A percentile compares a stretch with the other conserved stretches of the same genome.
These are phyloP conservation scores for Eimeria maxima DNA, from an alignment of 169 alveolate species.

Conservation along the genomic window DNA sequence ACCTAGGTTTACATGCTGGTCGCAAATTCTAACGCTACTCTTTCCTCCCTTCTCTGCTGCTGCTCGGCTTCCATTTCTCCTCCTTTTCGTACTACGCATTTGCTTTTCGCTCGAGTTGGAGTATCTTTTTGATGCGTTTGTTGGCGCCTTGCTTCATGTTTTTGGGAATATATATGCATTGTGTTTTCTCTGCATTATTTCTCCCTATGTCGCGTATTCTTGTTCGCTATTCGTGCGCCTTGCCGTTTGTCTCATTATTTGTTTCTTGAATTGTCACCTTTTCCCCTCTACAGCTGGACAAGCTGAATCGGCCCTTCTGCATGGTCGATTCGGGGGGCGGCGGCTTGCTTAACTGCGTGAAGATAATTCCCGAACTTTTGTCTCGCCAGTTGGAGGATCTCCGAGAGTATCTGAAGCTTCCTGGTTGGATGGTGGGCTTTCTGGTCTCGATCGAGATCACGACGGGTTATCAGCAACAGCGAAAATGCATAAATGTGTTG, in stretches of 20 bases:
- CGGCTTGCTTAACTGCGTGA: conserved; percentile 18
- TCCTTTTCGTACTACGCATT: background rate
- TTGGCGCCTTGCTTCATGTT: too few relatives aligned
- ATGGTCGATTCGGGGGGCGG: background rate
- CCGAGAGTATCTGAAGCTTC: conserved; percentile 53
- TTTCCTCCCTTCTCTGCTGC: background rate
- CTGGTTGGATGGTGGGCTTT: conserved; percentile 72
- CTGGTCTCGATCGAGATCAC: background rate
- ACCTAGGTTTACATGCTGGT: background rate
- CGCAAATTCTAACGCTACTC: background rate
- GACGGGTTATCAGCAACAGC: too few relatives aligned
- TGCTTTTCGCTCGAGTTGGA: background rate
- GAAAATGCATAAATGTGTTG: background rate
- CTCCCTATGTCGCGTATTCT: background rate
- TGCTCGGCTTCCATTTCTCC: background rate
- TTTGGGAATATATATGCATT: too few relatives aligned
- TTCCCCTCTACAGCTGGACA: conserved; percentile 18
- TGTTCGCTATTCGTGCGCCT: too few relatives aligned
- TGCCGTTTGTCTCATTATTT: too few relatives aligned
- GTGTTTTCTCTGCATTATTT: background rate
- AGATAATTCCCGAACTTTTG: conserved; percentile 1
- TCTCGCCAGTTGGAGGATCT: conserved; percentile 65
- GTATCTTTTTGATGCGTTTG: too few relatives aligned
- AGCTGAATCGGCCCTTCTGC: conserved; percentile 66
- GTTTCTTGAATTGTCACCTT: background rate